A percentile compares a stretch with the other conserved stretches of the same genome.
These are phyloP conservation scores for Phytophthora europaea DNA, from an alignment of 352 stramenopile genomes.

Conservation along the genomic window DNA sequence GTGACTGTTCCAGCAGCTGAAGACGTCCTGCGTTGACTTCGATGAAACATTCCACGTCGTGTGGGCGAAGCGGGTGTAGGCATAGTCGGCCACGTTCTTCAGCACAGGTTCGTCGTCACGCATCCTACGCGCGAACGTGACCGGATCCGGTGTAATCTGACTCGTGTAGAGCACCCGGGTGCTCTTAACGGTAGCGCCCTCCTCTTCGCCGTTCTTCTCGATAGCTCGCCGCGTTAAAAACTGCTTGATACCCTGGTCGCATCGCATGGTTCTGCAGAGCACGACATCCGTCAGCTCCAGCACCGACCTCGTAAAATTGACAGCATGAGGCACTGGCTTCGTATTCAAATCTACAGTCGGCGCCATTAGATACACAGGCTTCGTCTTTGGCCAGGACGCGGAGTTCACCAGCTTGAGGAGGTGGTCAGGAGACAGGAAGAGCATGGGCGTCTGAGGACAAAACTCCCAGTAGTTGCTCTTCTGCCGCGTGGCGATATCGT, in stretches of 20 bases:
- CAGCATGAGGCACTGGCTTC: not conserved
- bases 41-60: conserved; percentile 51
- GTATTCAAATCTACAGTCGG: conserved; percentile 22
- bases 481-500: conserved; percentile 26
- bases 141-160: conserved; percentile 48
- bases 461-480: conserved; percentile 52
- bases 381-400: conserved; percentile 40
- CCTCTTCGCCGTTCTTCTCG: conserved; percentile 5
- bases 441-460: conserved; percentile 50
- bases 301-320: conserved; percentile 28
- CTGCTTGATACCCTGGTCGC: conserved; percentile 40
- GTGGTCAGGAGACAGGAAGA: conserved; percentile 59
- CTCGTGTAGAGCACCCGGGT: conserved; percentile 56
- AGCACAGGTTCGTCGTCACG: conserved; percentile 3
- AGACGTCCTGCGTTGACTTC: conserved; percentile 53
- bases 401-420: conserved; percentile 20
- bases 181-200: conserved; percentile 9
- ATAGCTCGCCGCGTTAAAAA: conserved; percentile 20
- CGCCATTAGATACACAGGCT: conserved; percentile 61
- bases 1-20: conserved; percentile 55
- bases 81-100: conserved; percentile 45
- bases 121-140: conserved; percentile 24
- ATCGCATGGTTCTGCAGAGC: conserved; percentile 33
- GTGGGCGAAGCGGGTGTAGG: conserved; percentile 52
- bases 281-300: conserved; percentile 39